phyloP scores from a whole-genome alignment of 306 rosid species.

The Sechiopsis laciniata region DNA sequence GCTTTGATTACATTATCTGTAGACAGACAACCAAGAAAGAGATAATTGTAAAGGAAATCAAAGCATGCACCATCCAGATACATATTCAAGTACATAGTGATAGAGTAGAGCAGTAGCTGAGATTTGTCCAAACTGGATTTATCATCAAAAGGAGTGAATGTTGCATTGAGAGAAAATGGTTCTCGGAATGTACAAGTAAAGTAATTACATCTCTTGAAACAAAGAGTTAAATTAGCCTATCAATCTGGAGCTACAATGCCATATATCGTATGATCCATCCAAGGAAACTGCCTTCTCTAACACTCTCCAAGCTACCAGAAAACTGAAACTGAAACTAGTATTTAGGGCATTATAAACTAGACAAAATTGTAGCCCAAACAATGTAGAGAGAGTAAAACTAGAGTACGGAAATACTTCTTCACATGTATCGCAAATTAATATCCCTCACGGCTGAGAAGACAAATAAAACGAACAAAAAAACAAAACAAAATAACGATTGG shows the following conservation, averaged over 20 bases:
- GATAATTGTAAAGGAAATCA: constrained; percentile 1
- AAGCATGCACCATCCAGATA: constrained; percentile 9
- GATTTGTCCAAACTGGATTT: neutral
- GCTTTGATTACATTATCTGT: constrained; percentile 7
- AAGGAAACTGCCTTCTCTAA: constrained; percentile 11
- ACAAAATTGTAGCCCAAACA: constrained; percentile 19
- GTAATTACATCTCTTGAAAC: constrained; percentile 9
- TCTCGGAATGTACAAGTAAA: constrained; percentile 16
- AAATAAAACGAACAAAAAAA: neutral
- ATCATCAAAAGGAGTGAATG: neutral
- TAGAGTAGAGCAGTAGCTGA: neutral
- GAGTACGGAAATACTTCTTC: constrained; percentile 9
- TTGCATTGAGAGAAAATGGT: neutral
- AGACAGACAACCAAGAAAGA: neutral
- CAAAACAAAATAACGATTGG: constrained; percentile 8
- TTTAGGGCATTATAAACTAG: constrained; percentile 9
- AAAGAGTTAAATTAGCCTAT: constrained; percentile 16
- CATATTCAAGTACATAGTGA: neutral
- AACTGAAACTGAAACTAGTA: constrained; percentile 9
- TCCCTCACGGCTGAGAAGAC: neutral
- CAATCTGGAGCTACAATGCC: constrained; percentile 13
- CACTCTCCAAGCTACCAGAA: neutral
- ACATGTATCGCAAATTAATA: neutral
- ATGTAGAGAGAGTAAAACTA: constrained; percentile 9
- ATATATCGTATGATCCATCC: neutral